phyloP scores from a whole-genome alignment of 2,329 filamentous ascomycete genomes.

The Fusarium subtropicale region DNA sequence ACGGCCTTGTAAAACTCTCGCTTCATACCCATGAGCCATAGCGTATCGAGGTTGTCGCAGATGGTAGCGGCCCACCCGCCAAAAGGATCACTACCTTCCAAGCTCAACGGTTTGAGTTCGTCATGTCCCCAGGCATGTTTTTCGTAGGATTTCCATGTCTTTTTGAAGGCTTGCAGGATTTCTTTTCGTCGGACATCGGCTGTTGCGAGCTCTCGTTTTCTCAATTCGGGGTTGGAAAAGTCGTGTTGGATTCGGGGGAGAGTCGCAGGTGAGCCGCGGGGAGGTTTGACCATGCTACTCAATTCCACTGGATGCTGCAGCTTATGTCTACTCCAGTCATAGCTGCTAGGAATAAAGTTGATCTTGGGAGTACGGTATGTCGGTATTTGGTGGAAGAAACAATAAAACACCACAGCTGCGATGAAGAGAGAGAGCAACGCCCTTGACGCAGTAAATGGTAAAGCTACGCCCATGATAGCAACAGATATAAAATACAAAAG shows the following conservation, averaged over 20 bases:
- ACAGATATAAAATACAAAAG: not conserved
- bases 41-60: slow-evolving; percentile 71
- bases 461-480: slow-evolving; percentile 39
- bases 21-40: slow-evolving; percentile 75
- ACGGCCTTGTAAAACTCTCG: slow-evolving; percentile 72
- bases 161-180: slow-evolving; percentile 61
- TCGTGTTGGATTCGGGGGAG: slow-evolving; percentile 41
- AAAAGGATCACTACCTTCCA: slow-evolving; percentile 63
- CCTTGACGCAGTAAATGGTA: slow-evolving; percentile 38
- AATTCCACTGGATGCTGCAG: slow-evolving; percentile 23
- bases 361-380: slow-evolving; percentile 18
- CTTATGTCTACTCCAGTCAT: slow-evolving; percentile 40
- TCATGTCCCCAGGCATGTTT: slow-evolving; percentile 70
- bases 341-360: slow-evolving; percentile 39
- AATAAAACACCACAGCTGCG: slow-evolving; percentile 23
- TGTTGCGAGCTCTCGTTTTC: slow-evolving; percentile 18
- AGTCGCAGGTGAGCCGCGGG: slow-evolving; percentile 19
- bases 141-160: slow-evolving; percentile 69
- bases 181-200: slow-evolving; percentile 47
- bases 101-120: slow-evolving; percentile 67
- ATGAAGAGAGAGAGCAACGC: slow-evolving; percentile 36
- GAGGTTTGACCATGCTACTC: slow-evolving; percentile 23
- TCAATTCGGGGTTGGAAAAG: slow-evolving; percentile 31
- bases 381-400: slow-evolving; percentile 30
- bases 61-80: slow-evolving; percentile 73